Conservation (phyloP, 2,329 filamentous ascomycete genomes). For the Colletotrichum sp. region DNA sequence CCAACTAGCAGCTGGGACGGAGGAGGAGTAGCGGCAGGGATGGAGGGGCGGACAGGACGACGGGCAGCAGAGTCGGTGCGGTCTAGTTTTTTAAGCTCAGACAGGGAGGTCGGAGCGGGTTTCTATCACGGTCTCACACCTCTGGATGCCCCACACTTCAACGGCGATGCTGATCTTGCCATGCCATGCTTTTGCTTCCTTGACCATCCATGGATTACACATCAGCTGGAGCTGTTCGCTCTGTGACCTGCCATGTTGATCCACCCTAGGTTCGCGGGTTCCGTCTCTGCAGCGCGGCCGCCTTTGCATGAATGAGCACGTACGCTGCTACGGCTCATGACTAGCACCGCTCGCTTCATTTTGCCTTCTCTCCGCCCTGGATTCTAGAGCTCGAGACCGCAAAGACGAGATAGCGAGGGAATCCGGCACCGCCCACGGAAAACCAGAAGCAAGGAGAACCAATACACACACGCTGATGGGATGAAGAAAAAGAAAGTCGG, state of each 20-base stretch:
- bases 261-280: neutral
- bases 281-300: neutral
- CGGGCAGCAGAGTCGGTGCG: neutral
- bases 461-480: neutral
- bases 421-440: neutral
- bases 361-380: neutral
- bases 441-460: neutral
- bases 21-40: neutral
- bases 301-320: neutral
- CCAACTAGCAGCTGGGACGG: neutral
- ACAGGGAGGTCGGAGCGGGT: conserved; percentile 13
- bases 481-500: neutral
- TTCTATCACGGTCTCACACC: neutral
- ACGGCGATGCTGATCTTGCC: neutral
- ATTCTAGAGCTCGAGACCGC: neutral
- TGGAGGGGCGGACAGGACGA: neutral
- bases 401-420: neutral
- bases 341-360: neutral
- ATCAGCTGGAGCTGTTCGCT: neutral
- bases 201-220: neutral
- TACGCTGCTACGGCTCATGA: neutral
- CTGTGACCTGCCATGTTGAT: neutral
- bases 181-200: neutral
- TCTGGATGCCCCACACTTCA: neutral
- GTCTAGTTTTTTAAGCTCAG: conserved; percentile 4